These are phyloP conservation scores for Cenchrus americanus DNA, from an alignment of 176 grass and related monocot genomes.

Conservation along the genomic window DNA sequence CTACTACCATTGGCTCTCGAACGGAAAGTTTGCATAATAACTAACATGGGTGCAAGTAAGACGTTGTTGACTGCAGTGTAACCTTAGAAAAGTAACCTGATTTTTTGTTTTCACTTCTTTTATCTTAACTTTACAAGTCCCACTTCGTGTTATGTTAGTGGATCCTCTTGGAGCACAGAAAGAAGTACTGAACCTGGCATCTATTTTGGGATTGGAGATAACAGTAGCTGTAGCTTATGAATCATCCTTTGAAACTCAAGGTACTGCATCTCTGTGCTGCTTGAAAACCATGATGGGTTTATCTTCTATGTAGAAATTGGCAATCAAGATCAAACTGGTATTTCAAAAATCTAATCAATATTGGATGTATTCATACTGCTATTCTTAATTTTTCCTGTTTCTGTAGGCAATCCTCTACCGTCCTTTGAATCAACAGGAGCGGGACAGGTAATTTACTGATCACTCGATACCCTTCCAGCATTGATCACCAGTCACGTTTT, in stretches of 20 bases:
- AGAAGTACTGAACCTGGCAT: conserved; percentile 69
- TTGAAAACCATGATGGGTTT: background rate
- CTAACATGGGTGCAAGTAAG: conserved; percentile 95
- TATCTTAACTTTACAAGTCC: background rate
- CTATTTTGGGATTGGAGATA: conserved; percentile 67
- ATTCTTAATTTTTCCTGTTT: conserved; percentile 39
- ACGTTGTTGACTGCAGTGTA: conserved; percentile 25
- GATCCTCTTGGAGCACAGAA: conserved; percentile 87
- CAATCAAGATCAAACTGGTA: background rate
- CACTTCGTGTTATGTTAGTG: conserved; percentile 50
- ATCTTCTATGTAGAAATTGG: no score
- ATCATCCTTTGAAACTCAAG: conserved; percentile 47
- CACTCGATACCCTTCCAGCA: background rate
- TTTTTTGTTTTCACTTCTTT: conserved; percentile 25
- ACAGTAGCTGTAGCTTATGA: conserved; percentile 77
- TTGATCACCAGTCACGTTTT: conserved; percentile 10
- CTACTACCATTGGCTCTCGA: conserved; percentile 86
- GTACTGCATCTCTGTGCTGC: background rate
- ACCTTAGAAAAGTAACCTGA: conserved; percentile 29
- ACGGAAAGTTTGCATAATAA: conserved; percentile 81
- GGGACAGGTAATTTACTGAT: conserved; percentile 47
- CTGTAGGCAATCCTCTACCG: conserved; percentile 43
- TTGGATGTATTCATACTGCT: background rate
- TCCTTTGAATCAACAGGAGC: conserved; percentile 40
- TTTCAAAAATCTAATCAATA: background rate